These are phyloP conservation scores for Trichoderma guizhouense DNA, from an alignment of 2,329 filamentous ascomycete genomes.

Conservation along the genomic window DNA sequence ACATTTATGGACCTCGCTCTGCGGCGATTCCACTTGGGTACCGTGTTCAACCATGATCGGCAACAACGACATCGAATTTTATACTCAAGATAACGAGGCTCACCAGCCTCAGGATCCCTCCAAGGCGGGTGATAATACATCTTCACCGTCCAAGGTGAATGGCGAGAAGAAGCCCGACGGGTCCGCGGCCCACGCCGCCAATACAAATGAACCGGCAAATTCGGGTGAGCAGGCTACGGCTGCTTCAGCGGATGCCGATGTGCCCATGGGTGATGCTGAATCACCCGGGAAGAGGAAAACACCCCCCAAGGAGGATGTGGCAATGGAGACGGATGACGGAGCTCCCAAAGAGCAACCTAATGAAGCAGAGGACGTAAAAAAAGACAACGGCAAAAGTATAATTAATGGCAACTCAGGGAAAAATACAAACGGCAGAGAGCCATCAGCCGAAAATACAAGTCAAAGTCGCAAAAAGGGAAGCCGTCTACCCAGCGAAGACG, in stretches of 20 bases:
- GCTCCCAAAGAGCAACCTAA: not conserved
- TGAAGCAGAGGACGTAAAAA: not conserved
- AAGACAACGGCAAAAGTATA: not conserved
- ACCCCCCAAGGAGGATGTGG: slow-evolving; percentile 19
- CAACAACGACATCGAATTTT: slow-evolving; percentile 54
- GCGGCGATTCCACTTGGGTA: slow-evolving; percentile 70
- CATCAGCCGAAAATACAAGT: not conserved
- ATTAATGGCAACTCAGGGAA: not conserved
- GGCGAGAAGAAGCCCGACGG: slow-evolving; percentile 21
- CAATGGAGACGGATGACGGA: slow-evolving; percentile 13
- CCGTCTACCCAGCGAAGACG: slow-evolving; percentile 25
- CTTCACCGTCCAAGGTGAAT: slow-evolving; percentile 22
- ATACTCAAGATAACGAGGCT: slow-evolving; percentile 45
- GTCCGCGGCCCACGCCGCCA: not conserved
- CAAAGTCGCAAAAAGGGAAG: slow-evolving; percentile 7
- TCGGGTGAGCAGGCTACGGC: slow-evolving; percentile 14
- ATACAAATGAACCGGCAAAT: slow-evolving; percentile 17
- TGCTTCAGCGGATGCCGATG: slow-evolving; percentile 23
- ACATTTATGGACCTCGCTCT: slow-evolving; percentile 67
- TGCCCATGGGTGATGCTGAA: slow-evolving; percentile 33
- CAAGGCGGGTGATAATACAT: slow-evolving; percentile 20
- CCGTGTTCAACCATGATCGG: slow-evolving; percentile 58
- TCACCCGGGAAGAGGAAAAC: slow-evolving; percentile 23
- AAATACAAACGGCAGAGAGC: not conserved
- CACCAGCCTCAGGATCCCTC: slow-evolving; percentile 35